These are phyloP conservation scores for Neurospora tetraspora DNA, from an alignment of 495 filamentous ascomycete genomes.

Conservation along the genomic window DNA sequence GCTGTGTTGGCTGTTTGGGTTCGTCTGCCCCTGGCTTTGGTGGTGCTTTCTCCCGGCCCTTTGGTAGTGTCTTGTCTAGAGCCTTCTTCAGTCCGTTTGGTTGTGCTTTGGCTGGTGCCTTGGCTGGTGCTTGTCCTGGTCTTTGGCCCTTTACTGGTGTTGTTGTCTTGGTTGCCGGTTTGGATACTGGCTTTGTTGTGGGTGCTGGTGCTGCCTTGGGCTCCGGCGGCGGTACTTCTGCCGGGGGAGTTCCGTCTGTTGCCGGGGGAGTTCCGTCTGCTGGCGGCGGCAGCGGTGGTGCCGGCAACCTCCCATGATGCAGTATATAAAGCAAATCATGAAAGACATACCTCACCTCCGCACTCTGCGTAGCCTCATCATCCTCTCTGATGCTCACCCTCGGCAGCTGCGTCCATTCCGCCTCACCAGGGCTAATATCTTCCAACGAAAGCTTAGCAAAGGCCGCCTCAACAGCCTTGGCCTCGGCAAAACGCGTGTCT, in stretches of 20 bases:
- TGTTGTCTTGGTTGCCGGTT: neutral
- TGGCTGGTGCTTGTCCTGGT: neutral
- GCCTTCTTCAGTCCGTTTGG: neutral
- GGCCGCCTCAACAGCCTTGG: conserved; percentile 30
- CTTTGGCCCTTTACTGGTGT: neutral
- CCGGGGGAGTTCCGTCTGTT: no score
- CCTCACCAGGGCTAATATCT: conserved; percentile 34
- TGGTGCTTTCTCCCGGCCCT: no score
- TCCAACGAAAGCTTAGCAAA: conserved; percentile 30
- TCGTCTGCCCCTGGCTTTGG: neutral
- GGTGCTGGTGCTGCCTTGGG: no score
- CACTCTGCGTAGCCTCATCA: conserved; percentile 45
- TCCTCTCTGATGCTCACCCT: conserved; percentile 46
- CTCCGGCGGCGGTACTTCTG: no score
- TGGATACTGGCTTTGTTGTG: no score
- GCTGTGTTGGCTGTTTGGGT: neutral
- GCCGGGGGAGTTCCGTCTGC: no score
- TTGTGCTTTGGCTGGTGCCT: neutral
- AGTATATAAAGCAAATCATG: conserved; percentile 48
- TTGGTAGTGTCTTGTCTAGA: neutral
- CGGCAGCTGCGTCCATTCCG: conserved; percentile 40
- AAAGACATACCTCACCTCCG: conserved; percentile 37
- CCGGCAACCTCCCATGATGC: conserved; percentile 22
- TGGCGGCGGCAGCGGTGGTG: neutral
- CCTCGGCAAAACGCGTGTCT: conserved; percentile 42